A percentile compares a stretch with the other conserved stretches of the same genome.
These are phyloP conservation scores for Batkoa obscura DNA, from an alignment of 371 early-diverging fungal genomes.

Conservation along the genomic window DNA sequence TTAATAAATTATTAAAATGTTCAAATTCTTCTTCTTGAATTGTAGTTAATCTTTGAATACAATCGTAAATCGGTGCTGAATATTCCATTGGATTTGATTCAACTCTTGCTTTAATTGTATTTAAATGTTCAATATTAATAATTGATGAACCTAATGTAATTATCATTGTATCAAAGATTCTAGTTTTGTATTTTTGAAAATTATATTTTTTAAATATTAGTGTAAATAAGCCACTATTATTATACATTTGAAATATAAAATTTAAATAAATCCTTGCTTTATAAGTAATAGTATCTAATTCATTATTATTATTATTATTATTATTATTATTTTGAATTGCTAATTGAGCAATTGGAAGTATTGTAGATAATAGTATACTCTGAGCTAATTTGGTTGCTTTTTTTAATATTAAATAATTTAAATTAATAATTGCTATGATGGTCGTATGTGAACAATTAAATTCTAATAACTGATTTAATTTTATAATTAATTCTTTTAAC, in stretches of 20 bases:
- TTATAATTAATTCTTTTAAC: too few relatives aligned
- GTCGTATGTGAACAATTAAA: too few relatives aligned
- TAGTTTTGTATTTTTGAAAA: too few relatives aligned
- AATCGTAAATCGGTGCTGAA: background rate
- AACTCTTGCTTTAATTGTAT: background rate
- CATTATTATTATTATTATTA: background rate
- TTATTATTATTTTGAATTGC: background rate
- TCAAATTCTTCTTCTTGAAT: background rate
- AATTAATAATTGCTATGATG: background rate
- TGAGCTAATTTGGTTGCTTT: background rate
- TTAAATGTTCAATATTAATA: too few relatives aligned
- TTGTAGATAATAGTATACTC: background rate
- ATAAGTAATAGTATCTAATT: background rate
- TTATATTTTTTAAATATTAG: background rate
- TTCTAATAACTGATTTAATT: too few relatives aligned
- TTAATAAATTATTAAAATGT: background rate
- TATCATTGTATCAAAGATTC: too few relatives aligned
- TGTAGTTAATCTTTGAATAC: background rate
- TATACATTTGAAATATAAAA: background rate
- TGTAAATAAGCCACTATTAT: slow-evolving; percentile 1
- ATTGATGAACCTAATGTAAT: too few relatives aligned
- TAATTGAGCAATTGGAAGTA: background rate
- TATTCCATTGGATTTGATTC: background rate
- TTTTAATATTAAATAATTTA: background rate
- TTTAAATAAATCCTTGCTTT: background rate